Percentiles rank a stretch among this genome's conserved stretches.
Conservation (phyloP, 2,329 filamentous ascomycete genomes). For the Fusarium continuum region DNA sequence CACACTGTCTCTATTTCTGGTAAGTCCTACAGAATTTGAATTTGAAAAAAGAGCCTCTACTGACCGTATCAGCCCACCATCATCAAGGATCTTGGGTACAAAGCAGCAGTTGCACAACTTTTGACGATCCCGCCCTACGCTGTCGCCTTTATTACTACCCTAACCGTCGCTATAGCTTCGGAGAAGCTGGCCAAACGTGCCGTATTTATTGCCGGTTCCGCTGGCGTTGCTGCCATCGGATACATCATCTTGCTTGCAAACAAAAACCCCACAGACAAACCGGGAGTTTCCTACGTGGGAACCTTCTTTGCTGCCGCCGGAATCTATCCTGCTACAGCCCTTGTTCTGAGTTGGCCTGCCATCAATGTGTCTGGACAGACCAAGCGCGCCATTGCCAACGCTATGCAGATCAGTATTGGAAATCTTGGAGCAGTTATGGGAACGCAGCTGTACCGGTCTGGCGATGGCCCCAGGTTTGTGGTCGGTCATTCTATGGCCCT, state of each 20-base stretch:
- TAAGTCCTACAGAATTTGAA: slow-evolving; percentile 40
- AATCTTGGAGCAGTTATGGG: slow-evolving; percentile 75
- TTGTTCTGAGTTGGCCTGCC: slow-evolving; percentile 74
- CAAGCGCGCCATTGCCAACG: slow-evolving; percentile 73
- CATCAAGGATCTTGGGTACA: slow-evolving; percentile 63
- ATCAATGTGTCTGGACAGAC: slow-evolving; percentile 77
- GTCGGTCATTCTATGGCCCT: slow-evolving; percentile 74
- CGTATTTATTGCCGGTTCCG: slow-evolving; percentile 69
- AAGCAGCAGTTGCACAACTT: slow-evolving; percentile 62
- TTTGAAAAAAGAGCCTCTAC: accelerated
- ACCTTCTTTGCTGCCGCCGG: slow-evolving; percentile 72
- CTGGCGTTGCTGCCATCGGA: slow-evolving; percentile 66
- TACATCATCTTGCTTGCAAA: slow-evolving; percentile 69
- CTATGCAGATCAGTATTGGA: slow-evolving; percentile 76
- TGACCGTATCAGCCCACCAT: slow-evolving; percentile 55
- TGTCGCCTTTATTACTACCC: slow-evolving; percentile 67
- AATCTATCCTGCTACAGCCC: slow-evolving; percentile 71
- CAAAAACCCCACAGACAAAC: slow-evolving; percentile 54
- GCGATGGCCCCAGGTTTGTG: slow-evolving; percentile 69
- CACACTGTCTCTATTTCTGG: slow-evolving; percentile 63
- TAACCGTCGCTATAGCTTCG: slow-evolving; percentile 66
- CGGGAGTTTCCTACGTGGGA: slow-evolving; percentile 67
- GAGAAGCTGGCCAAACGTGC: slow-evolving; percentile 67
- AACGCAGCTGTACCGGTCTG: slow-evolving; percentile 71
- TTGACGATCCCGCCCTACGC: slow-evolving; percentile 72